Conservation (phyloP, 1,139 yeast genomes). For the Blastobotrys aristatus region DNA sequence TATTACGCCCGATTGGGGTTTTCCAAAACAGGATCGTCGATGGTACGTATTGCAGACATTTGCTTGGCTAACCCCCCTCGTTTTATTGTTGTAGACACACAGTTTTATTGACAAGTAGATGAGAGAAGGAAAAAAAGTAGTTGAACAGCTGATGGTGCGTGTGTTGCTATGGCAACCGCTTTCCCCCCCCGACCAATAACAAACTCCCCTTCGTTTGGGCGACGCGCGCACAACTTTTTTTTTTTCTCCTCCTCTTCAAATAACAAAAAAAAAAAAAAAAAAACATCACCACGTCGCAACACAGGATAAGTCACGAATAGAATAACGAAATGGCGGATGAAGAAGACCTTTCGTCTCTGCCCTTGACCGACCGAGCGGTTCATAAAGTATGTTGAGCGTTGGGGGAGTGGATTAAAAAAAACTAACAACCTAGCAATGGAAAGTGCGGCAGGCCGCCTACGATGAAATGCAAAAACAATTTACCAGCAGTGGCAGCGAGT, state of each 20-base stretch:
- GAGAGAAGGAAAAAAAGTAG: neutral
- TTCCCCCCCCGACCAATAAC: too few species aligned
- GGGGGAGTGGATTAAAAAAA: neutral
- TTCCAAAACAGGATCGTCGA: slow-evolving; percentile 32
- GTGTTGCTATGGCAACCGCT: neutral
- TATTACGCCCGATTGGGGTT: slow-evolving; percentile 76
- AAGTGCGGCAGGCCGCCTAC: slow-evolving; percentile 77
- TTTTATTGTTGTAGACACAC: neutral
- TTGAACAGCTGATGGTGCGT: too few species aligned
- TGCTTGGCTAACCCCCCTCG: too few species aligned
- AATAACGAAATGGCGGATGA: slow-evolving; percentile 35
- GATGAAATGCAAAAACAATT: slow-evolving; percentile 57
- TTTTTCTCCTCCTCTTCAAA: neutral
- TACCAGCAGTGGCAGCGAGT: slow-evolving; percentile 49
- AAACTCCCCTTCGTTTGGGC: neutral
- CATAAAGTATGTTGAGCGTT: slow-evolving; percentile 47
- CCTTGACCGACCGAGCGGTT: slow-evolving; percentile 58
- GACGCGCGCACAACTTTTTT: neutral
- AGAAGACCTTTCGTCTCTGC: slow-evolving; percentile 57
- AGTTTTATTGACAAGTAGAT: neutral
- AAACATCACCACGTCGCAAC: neutral
- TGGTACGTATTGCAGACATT: slow-evolving; percentile 16
- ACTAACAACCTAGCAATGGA: slow-evolving; percentile 54
- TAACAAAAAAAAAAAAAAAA: neutral
- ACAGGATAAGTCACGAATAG: neutral